phyloP scores from a whole-genome alignment of 768 basidiomycete species.

The Agrocybe pediades region DNA sequence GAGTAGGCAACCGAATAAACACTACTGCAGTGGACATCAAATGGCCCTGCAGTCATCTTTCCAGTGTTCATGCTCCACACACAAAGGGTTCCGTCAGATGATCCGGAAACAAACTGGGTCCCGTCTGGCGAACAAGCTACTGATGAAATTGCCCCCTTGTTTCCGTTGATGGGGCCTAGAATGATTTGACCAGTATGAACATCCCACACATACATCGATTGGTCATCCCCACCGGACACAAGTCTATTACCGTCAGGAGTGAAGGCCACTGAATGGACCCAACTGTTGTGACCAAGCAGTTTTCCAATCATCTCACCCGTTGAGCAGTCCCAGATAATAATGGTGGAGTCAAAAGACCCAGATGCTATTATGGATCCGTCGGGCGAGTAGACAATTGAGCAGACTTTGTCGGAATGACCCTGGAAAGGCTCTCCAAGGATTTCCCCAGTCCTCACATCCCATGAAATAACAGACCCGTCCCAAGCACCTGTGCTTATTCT shows the following conservation, averaged over 20 bases:
- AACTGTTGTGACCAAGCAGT: background rate
- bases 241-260: background rate
- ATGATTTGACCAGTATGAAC: too few species aligned
- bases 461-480: too few species aligned
- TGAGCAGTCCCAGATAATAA: too few species aligned
- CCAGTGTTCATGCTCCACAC: background rate
- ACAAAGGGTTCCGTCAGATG: background rate
- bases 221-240: background rate
- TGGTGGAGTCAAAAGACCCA: too few species aligned
- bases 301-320: background rate
- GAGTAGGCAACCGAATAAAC: background rate
- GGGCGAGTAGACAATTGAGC: too few species aligned
- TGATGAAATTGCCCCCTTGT: background rate
- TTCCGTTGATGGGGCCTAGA: background rate
- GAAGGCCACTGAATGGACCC: background rate
- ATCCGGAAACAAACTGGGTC: background rate
- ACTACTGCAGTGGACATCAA: background rate
- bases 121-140: background rate
- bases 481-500: too few species aligned
- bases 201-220: background rate
- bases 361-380: too few species aligned
- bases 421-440: too few species aligned
- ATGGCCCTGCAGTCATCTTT: background rate
- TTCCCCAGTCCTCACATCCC: too few species aligned
- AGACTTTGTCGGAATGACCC: too few species aligned